A percentile compares a stretch with the other conserved stretches of the same genome.
These are phyloP conservation scores for Ensete ventricosum DNA, from an alignment of 176 grass and related monocot genomes.

Conservation along the genomic window DNA sequence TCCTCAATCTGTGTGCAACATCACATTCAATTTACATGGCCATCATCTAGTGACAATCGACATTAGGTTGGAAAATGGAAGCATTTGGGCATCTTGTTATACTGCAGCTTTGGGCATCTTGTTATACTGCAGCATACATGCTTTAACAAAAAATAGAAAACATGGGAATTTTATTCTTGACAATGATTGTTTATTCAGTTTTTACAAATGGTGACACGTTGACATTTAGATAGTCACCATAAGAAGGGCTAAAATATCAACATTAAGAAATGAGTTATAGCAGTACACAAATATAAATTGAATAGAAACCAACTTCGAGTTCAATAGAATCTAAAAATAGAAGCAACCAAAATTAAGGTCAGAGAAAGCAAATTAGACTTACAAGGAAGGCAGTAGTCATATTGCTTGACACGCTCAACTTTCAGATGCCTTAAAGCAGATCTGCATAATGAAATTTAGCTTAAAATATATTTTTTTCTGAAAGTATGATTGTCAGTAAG, in stretches of 20 bases:
- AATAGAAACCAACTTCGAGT: conserved; percentile 11
- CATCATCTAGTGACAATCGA: too few species aligned
- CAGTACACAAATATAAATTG: background rate
- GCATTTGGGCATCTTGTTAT: too few species aligned
- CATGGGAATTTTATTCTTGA: too few species aligned
- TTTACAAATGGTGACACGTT: too few species aligned
- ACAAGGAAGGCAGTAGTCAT: conserved; percentile 95
- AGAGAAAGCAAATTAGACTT: conserved; percentile 32
- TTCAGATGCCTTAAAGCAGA: conserved; percentile 74
- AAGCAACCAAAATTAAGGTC: conserved; percentile 4
- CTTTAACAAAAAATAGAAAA: too few species aligned
- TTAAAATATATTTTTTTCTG: background rate
- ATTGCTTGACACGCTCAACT: conserved; percentile 68
- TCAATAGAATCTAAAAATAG: background rate
- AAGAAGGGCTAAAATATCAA: background rate
- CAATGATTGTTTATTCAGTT: too few species aligned
- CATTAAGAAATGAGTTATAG: background rate
- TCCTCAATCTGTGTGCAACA: too few species aligned
- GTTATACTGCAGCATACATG: too few species aligned
- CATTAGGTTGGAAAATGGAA: too few species aligned
- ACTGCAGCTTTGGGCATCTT: too few species aligned
- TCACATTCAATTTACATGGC: too few species aligned
- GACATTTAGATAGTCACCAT: background rate
- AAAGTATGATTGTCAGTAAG: background rate
- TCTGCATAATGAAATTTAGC: conserved; percentile 22